A percentile compares a stretch with the other conserved stretches of the same genome.
These are phyloP conservation scores for Phaffomyces thermotolerans DNA, from an alignment of 805 yeast species.

Conservation along the genomic window DNA sequence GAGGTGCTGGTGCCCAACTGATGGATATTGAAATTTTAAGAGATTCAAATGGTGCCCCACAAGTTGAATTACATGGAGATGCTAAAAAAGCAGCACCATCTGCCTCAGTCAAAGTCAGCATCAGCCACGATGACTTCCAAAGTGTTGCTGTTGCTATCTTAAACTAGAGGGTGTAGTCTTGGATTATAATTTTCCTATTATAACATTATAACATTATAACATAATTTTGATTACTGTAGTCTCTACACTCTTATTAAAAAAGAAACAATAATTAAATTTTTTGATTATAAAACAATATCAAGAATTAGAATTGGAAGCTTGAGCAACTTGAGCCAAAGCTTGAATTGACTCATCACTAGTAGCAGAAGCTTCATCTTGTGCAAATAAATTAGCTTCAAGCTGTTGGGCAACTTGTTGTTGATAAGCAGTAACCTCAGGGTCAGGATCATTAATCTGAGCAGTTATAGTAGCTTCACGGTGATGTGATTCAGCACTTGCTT, in stretches of 20 bases:
- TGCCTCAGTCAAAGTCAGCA: constrained; percentile 77
- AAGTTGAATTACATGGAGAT: constrained; percentile 65
- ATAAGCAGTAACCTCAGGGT: constrained; percentile 1
- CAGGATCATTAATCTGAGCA: constrained; percentile 1
- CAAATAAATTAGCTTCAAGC: constrained; percentile 20
- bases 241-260: too few relatives aligned
- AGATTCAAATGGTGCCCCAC: constrained; percentile 63
- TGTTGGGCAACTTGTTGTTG: constrained; percentile 15
- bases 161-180: constrained; percentile 10
- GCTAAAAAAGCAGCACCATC: constrained; percentile 68
- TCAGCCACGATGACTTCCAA: constrained; percentile 95
- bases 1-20: constrained; percentile 94
- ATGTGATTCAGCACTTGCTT: constrained; percentile 7
- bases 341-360: constrained; percentile 3
- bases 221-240: not conserved
- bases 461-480: constrained; percentile 2
- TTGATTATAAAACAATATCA: not conserved
- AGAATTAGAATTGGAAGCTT: not conserved
- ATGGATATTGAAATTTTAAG: constrained; percentile 84
- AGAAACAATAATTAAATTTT: too few relatives aligned
- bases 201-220: not conserved
- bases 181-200: not conserved
- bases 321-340: constrained; percentile 5
- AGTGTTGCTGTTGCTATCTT: constrained; percentile 92
- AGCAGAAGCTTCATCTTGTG: constrained; percentile 8